phyloP scores from a whole-genome alignment of 2,329 filamentous ascomycete species.

The Paecilomyces variotii region DNA sequence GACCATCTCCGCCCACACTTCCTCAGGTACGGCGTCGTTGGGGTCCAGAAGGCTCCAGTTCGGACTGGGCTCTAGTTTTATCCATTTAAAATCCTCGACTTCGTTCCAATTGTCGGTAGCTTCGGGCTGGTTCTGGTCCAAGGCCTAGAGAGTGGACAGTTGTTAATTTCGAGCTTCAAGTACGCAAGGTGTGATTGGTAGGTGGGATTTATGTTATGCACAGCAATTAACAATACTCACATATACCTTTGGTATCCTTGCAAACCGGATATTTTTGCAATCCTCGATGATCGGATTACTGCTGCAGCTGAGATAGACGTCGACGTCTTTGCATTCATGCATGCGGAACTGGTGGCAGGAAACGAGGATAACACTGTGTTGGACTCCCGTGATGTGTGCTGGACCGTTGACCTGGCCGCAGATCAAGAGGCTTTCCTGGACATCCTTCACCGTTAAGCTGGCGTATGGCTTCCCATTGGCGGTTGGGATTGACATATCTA shows the following conservation, averaged over 20 bases:
- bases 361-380: constrained; percentile 68
- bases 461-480: constrained; percentile 57
- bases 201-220: too few relatives aligned
- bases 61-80: constrained; percentile 75
- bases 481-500: constrained; percentile 69
- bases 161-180: neutral
- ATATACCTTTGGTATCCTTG: constrained; percentile 61
- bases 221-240: constrained; percentile 42
- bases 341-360: constrained; percentile 83
- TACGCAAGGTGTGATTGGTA: neutral
- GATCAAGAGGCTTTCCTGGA: constrained; percentile 64
- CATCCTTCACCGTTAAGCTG: constrained; percentile 59
- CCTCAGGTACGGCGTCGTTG: constrained; percentile 50
- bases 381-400: constrained; percentile 70
- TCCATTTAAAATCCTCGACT: constrained; percentile 97
- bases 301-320: constrained; percentile 72
- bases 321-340: constrained; percentile 74
- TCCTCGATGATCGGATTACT: constrained; percentile 93
- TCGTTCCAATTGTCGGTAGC: constrained; percentile 70
- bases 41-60: constrained; percentile 71
- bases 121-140: constrained; percentile 22
- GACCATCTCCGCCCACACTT: constrained; percentile 62
- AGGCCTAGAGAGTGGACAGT: constrained; percentile 12
- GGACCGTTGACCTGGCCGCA: constrained; percentile 72
- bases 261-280: constrained; percentile 70